A percentile compares a stretch with the other conserved stretches of the same genome.
phyloP scores from a whole-genome alignment of 2,329 filamentous ascomycete species.

The Acrodontium crateriforme region DNA sequence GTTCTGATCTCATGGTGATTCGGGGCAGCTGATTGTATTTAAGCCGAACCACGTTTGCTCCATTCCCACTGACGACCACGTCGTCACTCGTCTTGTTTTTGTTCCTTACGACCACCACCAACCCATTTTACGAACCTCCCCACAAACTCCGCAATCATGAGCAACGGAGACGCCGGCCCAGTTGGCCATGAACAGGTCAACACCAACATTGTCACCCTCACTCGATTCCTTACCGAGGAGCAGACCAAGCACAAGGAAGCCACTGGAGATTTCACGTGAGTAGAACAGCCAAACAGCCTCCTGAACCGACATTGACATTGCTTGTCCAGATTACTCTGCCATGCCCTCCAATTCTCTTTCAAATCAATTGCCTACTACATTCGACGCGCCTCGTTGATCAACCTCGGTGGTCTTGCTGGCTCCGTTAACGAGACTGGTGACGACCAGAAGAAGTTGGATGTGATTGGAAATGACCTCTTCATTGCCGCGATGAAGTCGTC shows the following conservation, averaged over 20 bases:
- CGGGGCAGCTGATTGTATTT: too few relatives aligned
- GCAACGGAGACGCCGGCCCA: conserved; percentile 33
- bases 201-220: conserved; percentile 90
- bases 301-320: conserved; percentile 12
- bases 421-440: conserved; percentile 92
- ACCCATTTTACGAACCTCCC: too few relatives aligned
- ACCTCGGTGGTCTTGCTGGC: conserved; percentile 80
- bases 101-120: too few relatives aligned
- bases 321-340: conserved; percentile 65
- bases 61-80: too few relatives aligned
- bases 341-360: conserved; percentile 98
- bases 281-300: conserved; percentile 8
- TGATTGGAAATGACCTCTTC: conserved; percentile 97
- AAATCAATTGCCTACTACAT: conserved; percentile 99
- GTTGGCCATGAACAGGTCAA: conserved; percentile 67
- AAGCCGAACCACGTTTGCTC: too few relatives aligned
- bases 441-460: conserved; percentile 98
- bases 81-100: too few relatives aligned
- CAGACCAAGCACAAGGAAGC: conserved; percentile 87
- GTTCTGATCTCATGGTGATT: too few relatives aligned
- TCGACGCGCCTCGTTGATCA: conserved; percentile 78
- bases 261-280: conserved; percentile 95
- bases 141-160: conserved; percentile 23
- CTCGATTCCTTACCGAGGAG: conserved; percentile 90
- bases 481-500: conserved; percentile 89